phyloP scores from a whole-genome alignment of 2,329 filamentous ascomycete genomes.

The Clonostachys rhizophaga region DNA sequence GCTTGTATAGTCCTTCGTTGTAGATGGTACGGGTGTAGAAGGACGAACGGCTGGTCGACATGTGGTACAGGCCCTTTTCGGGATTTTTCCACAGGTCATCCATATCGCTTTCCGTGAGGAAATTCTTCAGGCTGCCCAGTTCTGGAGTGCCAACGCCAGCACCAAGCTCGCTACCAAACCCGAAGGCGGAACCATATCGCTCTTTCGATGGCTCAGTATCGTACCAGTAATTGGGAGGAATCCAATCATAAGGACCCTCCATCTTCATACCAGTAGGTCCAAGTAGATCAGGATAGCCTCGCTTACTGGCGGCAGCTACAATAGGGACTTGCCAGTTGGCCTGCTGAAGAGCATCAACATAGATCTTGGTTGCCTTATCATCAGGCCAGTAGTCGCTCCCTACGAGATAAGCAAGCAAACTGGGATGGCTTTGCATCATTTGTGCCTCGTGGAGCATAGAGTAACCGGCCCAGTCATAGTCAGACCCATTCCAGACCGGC shows the following conservation, averaged over 20 bases:
- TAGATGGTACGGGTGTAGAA: slow-evolving; percentile 55
- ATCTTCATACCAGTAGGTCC: slow-evolving; percentile 60
- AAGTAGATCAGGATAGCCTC: slow-evolving; percentile 44
- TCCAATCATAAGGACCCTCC: slow-evolving; percentile 64
- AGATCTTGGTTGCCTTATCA: slow-evolving; percentile 47
- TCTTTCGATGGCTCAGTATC: slow-evolving; percentile 26
- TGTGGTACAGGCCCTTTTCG: slow-evolving; percentile 51
- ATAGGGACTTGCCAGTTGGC: slow-evolving; percentile 53
- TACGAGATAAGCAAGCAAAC: slow-evolving; percentile 51
- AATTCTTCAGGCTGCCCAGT: slow-evolving; percentile 44
- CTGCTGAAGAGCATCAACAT: slow-evolving; percentile 40
- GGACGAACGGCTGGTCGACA: slow-evolving; percentile 48
- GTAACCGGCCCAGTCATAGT: slow-evolving; percentile 48
- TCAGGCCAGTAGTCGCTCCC: slow-evolving; percentile 63
- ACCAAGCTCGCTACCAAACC: slow-evolving; percentile 59
- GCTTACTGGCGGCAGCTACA: slow-evolving; percentile 50
- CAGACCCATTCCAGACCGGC: slow-evolving; percentile 39
- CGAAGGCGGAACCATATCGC: slow-evolving; percentile 51
- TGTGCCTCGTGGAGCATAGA: slow-evolving; percentile 56
- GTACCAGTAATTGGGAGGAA: slow-evolving; percentile 62
- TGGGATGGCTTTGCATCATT: slow-evolving; percentile 57
- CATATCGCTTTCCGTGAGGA: slow-evolving; percentile 44
- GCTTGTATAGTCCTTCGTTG: slow-evolving; percentile 43
- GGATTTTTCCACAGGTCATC: slow-evolving; percentile 51
- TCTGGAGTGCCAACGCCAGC: slow-evolving; percentile 60